phyloP scores from a whole-genome alignment of 345 rosid genomes.

The Eucalyptus decipiens region DNA sequence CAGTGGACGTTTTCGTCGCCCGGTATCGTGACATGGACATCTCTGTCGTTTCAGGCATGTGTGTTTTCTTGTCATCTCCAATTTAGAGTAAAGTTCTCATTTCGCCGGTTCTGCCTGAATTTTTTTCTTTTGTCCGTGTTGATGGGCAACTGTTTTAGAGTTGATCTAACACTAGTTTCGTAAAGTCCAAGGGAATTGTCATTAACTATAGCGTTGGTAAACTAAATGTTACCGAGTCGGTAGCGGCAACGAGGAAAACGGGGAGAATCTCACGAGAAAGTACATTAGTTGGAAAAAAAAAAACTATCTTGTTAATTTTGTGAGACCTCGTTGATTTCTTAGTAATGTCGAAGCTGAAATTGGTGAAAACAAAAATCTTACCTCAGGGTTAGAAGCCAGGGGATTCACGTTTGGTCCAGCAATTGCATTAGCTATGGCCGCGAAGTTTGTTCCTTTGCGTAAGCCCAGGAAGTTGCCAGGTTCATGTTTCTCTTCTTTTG shows the following conservation, averaged over 20 bases:
- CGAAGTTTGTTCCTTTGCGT: conserved; percentile 75
- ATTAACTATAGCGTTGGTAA: not conserved
- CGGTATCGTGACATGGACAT: conserved; percentile 78
- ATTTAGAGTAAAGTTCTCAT: not conserved
- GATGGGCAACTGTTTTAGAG: not conserved
- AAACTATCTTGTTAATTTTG: not conserved
- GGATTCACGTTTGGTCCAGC: conserved; percentile 91
- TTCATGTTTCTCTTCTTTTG: not conserved
- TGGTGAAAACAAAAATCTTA: not conserved
- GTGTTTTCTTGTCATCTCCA: not conserved
- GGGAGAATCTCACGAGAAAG: not conserved
- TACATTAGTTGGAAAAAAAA: not conserved
- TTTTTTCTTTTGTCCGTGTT: not conserved
- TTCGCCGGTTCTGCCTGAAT: not conserved
- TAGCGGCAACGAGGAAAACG: not conserved
- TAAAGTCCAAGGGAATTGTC: not conserved
- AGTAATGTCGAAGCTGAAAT: not conserved
- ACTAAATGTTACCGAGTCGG: not conserved
- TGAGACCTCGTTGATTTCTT: not conserved
- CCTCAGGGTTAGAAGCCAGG: conserved; percentile 73
- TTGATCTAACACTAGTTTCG: not conserved
- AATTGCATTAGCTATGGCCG: conserved; percentile 82
- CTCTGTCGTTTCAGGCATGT: conserved; percentile 83
- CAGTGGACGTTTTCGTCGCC: conserved; percentile 78
- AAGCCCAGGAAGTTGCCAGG: conserved; percentile 87